Percentiles rank a stretch among this genome's conserved stretches.
Conservation (phyloP, 768 basidiomycete genomes). For the Russula dissimulans region DNA sequence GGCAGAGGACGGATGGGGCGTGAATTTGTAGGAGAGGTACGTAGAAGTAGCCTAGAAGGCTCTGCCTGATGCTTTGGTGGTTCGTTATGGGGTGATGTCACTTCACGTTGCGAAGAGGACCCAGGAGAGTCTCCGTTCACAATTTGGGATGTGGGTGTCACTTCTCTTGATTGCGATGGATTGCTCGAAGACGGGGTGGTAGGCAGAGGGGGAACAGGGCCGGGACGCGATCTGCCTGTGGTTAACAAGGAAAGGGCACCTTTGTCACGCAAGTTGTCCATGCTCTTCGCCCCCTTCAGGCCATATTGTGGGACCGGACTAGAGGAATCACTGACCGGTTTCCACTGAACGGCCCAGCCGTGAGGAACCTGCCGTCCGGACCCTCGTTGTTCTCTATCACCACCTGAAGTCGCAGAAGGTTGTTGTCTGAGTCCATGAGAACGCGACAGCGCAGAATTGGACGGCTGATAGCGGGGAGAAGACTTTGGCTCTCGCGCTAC, state of each 20-base stretch:
- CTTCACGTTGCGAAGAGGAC: conserved; percentile 4
- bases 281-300: conserved; percentile 20
- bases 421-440: conserved; percentile 20
- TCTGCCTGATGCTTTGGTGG: conserved; percentile 5
- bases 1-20: conserved; percentile 14
- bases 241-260: not conserved
- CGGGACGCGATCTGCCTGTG: conserved; percentile 6
- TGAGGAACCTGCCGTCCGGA: conserved; percentile 36
- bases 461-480: conserved; percentile 14
- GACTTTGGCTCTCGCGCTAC: conserved; percentile 15
- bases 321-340: conserved; percentile 21
- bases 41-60: not conserved
- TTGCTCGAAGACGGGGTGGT: not conserved
- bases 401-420: conserved; percentile 15
- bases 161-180: conserved; percentile 1
- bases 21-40: conserved; percentile 12
- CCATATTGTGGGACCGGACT: conserved; percentile 10
- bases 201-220: conserved; percentile 13
- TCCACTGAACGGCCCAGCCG: conserved; percentile 43
- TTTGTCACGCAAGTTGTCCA: conserved; percentile 19
- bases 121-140: conserved; percentile 1
- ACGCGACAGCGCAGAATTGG: conserved; percentile 9
- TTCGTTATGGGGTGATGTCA: not conserved
- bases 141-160: not conserved
- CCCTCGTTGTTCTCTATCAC: conserved; percentile 17